These are phyloP conservation scores for Piper betle DNA, from an alignment of 164 flowering plant species.

Conservation along the genomic window DNA sequence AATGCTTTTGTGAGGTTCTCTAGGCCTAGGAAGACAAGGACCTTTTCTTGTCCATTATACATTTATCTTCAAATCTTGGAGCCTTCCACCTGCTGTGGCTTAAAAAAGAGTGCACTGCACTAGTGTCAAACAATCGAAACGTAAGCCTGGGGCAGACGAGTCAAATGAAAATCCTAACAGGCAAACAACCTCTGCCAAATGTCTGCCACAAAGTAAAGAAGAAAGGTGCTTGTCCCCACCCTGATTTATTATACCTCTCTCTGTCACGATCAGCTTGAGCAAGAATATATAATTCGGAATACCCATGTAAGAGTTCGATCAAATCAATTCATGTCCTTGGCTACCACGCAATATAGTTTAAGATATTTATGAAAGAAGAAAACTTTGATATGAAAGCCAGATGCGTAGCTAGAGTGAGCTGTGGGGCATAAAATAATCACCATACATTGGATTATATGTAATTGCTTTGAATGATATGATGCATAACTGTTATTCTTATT, in stretches of 20 bases:
- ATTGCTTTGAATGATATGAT: too few relatives aligned
- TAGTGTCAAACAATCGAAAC: not conserved
- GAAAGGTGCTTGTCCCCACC: conserved; percentile 7
- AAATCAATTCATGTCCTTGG: too few relatives aligned
- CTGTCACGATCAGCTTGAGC: not conserved
- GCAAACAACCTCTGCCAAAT: conserved; percentile 5
- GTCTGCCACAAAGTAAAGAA: not conserved
- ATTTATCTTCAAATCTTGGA: not conserved
- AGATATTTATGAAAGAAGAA: too few relatives aligned
- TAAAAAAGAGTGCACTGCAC: not conserved
- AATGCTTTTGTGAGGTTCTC: too few relatives aligned
- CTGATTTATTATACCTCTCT: not conserved
- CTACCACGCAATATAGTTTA: too few relatives aligned
- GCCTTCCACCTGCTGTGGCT: not conserved
- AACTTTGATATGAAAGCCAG: too few relatives aligned
- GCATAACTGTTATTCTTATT: too few relatives aligned
- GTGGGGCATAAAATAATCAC: too few relatives aligned
- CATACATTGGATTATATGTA: too few relatives aligned
- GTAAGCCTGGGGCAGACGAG: not conserved
- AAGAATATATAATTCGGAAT: not conserved
- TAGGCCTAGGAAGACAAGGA: too few relatives aligned
- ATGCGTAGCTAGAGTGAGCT: too few relatives aligned
- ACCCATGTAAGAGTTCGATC: not conserved
- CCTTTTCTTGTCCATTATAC: not conserved
- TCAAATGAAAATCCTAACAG: conserved; percentile 2